Evolutionary conservation across 352 stramenopile genomes (phyloP).

Genomic region (Globisporangium viniferum): DNA sequence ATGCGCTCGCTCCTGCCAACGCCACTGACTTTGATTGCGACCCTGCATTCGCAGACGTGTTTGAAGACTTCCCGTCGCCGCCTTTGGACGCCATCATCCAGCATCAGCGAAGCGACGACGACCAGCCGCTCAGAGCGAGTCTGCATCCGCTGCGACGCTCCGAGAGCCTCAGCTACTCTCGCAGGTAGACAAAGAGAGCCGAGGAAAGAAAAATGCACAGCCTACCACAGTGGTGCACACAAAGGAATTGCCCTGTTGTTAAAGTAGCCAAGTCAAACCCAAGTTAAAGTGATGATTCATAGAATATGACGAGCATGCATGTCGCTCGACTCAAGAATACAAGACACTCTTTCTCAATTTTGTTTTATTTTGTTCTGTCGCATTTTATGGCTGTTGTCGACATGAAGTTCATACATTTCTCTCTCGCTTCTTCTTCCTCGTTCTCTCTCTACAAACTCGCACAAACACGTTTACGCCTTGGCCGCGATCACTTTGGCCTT

Average conservation of each 20-base stretch:
- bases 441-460: neutral
- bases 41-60: conserved; percentile 47
- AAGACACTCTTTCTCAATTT: neutral
- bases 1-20: conserved; percentile 1
- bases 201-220: neutral
- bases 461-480: conserved; percentile 2
- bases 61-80: conserved; percentile 47
- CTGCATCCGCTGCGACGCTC: conserved; percentile 27
- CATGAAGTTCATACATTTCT: neutral
- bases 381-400: neutral
- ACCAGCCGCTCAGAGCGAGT: conserved; percentile 1
- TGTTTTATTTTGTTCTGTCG: neutral
- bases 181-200: neutral
- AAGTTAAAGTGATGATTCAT: neutral
- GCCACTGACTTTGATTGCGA: conserved; percentile 29
- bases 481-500: conserved; percentile 9
- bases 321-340: neutral
- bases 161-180: conserved; percentile 34
- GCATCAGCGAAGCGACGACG: conserved; percentile 32
- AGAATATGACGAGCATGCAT: neutral
- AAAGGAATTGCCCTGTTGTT: neutral
- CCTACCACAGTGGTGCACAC: neutral
- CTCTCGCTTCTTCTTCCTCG: neutral
- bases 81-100: conserved; percentile 59
- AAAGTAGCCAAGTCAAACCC: neutral